These are phyloP conservation scores for Coprinopsis strossmayeri DNA, from an alignment of 768 basidiomycete genomes.

Conservation along the genomic window DNA sequence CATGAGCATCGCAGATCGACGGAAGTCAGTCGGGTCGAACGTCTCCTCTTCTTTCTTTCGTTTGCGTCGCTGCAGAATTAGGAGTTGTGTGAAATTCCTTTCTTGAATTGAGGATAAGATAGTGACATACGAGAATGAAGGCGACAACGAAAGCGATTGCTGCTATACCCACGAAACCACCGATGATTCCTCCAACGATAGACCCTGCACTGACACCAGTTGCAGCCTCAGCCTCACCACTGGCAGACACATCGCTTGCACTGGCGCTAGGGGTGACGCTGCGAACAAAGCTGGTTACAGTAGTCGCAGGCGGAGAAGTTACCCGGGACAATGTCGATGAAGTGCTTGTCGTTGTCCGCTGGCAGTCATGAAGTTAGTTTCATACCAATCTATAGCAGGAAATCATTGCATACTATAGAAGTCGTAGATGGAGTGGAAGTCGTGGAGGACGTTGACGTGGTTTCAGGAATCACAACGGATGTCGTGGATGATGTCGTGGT, in stretches of 20 bases:
- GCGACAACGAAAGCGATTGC: slow-evolving; percentile 33
- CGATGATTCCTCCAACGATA: slow-evolving; percentile 36
- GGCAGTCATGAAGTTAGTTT: too few relatives aligned
- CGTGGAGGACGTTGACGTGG: not conserved
- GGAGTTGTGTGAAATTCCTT: slow-evolving; percentile 5
- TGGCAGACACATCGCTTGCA: not conserved
- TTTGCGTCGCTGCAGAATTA: slow-evolving; percentile 37
- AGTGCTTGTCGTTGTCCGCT: too few relatives aligned
- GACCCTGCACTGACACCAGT: slow-evolving; percentile 21
- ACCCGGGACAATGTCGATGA: too few relatives aligned
- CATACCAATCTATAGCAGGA: too few relatives aligned
- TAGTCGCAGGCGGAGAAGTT: not conserved
- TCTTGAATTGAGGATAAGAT: slow-evolving; percentile 1
- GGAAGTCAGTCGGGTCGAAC: slow-evolving; percentile 55
- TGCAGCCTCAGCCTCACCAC: not conserved
- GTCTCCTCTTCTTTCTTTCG: slow-evolving; percentile 27
- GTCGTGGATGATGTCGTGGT: too few relatives aligned
- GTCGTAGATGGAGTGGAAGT: too few relatives aligned
- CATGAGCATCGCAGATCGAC: slow-evolving; percentile 56
- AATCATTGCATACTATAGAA: too few relatives aligned
- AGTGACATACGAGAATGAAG: slow-evolving; percentile 19
- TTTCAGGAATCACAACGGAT: not conserved
- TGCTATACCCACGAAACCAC: slow-evolving; percentile 37
- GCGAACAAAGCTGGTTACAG: not conserved
- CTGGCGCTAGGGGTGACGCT: slow-evolving; percentile 3